Base-by-base conservation (phyloP, 2,329 filamentous ascomycete species). In the Lasiodiplodia gonubiensis region DNA sequence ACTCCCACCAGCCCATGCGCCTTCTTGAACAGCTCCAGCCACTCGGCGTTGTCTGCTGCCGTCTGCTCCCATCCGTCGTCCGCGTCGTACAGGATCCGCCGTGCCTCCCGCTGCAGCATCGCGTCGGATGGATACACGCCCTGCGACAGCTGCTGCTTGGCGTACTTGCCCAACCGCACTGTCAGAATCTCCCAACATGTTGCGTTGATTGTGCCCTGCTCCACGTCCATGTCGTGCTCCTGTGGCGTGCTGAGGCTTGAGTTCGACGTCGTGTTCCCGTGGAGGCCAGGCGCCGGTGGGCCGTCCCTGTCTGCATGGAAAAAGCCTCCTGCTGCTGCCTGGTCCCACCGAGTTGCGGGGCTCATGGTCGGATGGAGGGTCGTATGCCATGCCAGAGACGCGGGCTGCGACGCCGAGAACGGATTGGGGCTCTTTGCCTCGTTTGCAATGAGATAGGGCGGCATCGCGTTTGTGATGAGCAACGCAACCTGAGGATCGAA, bases 181-280 rank as follows among this genome's bases (percentile, higher is more conserved):
- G 83, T 84, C 14, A 85, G 72, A 14, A 84, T 80, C 66, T 84
- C 83, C 83, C 83, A 84, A 71, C 82, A 84, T 1, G 82, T 85
- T 2, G 74, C 75, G 49, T 75, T 71, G 42, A 59, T 52, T 11
- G 60, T 3, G 5, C n/a, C n/a, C 16, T 35, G 42, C 23, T 51
- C 59, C 12, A 30, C n/a, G 18, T 16, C 16, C 25, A 49, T 33
- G 30, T 18, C 46, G 39, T 14, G 23, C 2, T 63, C 12, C 10
- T 33, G 55, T 27, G 35, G 48, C 1, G 35, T 39, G 33, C 42
- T 64, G 33, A 37, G 51, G 46, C 51, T 55, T 5, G 55, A 42
- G 7, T 23, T n/a, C 42, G 52, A 55, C 3, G 25, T 66, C 7
- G 27, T 25, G 23, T 51, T 35, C 48, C 35, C 48, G 7, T 57